Percentiles rank a stretch among this genome's conserved stretches.
These are phyloP conservation scores for Dothideomycetes sp. DNA, from an alignment of 2,329 filamentous ascomycete genomes.

Conservation along the genomic window DNA sequence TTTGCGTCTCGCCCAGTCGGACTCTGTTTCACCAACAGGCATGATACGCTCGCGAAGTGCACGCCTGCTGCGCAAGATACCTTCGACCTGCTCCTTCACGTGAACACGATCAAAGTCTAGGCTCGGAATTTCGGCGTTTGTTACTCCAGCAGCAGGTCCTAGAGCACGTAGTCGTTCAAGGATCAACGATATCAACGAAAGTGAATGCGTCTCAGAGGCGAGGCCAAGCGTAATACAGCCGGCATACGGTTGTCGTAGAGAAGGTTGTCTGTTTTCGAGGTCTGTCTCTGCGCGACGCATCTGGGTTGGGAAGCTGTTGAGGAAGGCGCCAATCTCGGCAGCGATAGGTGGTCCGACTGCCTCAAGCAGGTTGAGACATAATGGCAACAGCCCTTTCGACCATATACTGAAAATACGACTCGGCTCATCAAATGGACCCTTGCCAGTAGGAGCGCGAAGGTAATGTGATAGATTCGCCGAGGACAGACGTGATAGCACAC, in stretches of 20 bases:
- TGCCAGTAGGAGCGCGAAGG: slow-evolving; percentile 57
- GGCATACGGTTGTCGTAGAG: slow-evolving; percentile 33
- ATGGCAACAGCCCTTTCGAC: slow-evolving; percentile 76
- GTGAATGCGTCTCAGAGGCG: slow-evolving; percentile 67
- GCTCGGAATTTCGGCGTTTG: slow-evolving; percentile 55
- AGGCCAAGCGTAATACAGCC: slow-evolving; percentile 63
- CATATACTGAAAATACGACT: slow-evolving; percentile 79
- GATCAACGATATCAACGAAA: slow-evolving; percentile 66
- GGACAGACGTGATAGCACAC: slow-evolving; percentile 67
- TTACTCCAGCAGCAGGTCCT: slow-evolving; percentile 53
- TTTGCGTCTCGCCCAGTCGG: slow-evolving; percentile 46
- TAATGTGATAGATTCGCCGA: slow-evolving; percentile 70
- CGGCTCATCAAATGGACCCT: slow-evolving; percentile 71
- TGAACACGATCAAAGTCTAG: slow-evolving; percentile 65
- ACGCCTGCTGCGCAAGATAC: slow-evolving; percentile 56
- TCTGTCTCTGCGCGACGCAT: slow-evolving; percentile 62
- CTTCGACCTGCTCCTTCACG: slow-evolving; percentile 74
- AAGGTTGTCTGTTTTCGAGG: slow-evolving; percentile 51
- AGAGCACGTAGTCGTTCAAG: slow-evolving; percentile 55
- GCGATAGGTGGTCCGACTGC: slow-evolving; percentile 74
- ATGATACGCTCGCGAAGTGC: slow-evolving; percentile 64
- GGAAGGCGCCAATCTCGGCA: slow-evolving; percentile 72
- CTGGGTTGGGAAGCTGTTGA: slow-evolving; percentile 81
- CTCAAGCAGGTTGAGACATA: slow-evolving; percentile 80
- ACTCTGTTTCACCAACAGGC: slow-evolving; percentile 63